Conservation (phyloP, 164 flowering plant species). For the Macadamia tetraphylla region DNA sequence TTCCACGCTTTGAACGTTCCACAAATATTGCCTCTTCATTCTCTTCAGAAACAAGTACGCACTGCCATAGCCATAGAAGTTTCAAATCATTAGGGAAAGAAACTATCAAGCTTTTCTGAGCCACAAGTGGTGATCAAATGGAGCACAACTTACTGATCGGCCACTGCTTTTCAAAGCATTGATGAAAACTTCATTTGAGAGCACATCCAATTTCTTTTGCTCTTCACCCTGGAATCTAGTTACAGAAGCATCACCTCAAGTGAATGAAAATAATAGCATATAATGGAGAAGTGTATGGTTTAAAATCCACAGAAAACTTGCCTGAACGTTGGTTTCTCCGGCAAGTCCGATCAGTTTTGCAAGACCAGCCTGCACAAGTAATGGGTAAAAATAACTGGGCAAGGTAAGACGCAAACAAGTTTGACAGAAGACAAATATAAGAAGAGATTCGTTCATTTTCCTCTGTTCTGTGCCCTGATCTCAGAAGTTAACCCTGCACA, state of each 20-base stretch:
- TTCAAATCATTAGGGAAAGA: neutral
- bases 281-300: too few relatives aligned
- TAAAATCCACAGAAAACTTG: too few relatives aligned
- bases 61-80: conserved; percentile 31
- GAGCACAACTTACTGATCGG: conserved; percentile 60
- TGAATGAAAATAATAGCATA: too few relatives aligned
- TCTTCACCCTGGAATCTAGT: conserved; percentile 72
- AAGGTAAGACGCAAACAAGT: neutral
- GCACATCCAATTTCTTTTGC: conserved; percentile 96
- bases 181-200: conserved; percentile 90
- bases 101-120: neutral
- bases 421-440: neutral
- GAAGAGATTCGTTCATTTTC: neutral
- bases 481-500: neutral
- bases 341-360: conserved; percentile 77
- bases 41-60: conserved; percentile 96
- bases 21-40: conserved; percentile 97
- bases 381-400: too few relatives aligned
- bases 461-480: neutral
- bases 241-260: neutral
- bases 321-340: too few relatives aligned
- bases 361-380: conserved; percentile 79
- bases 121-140: neutral
- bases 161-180: conserved; percentile 96
- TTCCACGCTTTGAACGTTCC: conserved; percentile 80